Conservation (phyloP, 1,284 basidiomycete genomes). For the Austroboletus olivaceoglutinosus region DNA sequence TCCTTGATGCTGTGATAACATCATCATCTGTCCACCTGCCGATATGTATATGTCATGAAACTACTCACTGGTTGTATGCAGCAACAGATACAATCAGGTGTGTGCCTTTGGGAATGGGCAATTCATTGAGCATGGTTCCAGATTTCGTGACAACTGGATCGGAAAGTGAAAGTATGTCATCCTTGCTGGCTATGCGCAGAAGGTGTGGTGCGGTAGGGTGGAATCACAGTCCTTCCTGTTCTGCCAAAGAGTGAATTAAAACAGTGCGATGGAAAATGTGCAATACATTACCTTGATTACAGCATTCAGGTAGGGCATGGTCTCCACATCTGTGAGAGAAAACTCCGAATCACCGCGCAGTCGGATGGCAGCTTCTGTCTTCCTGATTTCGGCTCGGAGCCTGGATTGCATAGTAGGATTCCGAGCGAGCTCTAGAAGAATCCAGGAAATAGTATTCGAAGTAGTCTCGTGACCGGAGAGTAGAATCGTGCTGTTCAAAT, state of each 20-base stretch:
- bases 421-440: slow-evolving; percentile 41
- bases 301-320: slow-evolving; percentile 51
- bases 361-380: slow-evolving; percentile 33
- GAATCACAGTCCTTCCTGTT: slow-evolving; percentile 39
- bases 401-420: slow-evolving; percentile 37
- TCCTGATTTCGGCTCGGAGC: slow-evolving; percentile 41
- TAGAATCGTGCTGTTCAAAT: slow-evolving; percentile 30
- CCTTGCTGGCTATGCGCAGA: slow-evolving; percentile 36
- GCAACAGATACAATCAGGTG: slow-evolving; percentile 34
- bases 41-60: neutral
- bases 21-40: neutral
- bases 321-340: slow-evolving; percentile 44
- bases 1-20: slow-evolving; percentile 34
- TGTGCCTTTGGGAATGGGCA: slow-evolving; percentile 38
- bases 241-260: slow-evolving; percentile 1
- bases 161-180: slow-evolving; percentile 46
- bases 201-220: slow-evolving; percentile 32
- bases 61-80: slow-evolving; percentile 37
- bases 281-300: slow-evolving; percentile 45
- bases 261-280: neutral
- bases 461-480: slow-evolving; percentile 53
- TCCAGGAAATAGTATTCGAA: slow-evolving; percentile 41
- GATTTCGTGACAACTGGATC: slow-evolving; percentile 38
- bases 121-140: slow-evolving; percentile 35
- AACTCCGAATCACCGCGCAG: slow-evolving; percentile 40